These are phyloP conservation scores for Bryoglossum gracile DNA, from an alignment of 495 filamentous ascomycete species.

Conservation along the genomic window DNA sequence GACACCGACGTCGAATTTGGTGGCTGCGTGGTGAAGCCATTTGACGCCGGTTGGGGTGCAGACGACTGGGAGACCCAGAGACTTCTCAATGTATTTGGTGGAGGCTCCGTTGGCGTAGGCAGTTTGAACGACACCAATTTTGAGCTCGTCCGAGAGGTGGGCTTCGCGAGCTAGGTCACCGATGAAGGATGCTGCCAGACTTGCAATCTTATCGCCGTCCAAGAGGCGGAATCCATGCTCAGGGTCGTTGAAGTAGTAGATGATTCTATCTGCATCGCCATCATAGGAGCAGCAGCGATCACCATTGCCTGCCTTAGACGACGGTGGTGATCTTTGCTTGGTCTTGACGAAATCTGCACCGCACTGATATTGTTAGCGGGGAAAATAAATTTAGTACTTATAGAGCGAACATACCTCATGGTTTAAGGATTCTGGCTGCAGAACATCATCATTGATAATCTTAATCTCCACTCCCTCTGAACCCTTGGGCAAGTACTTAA, in stretches of 20 bases:
- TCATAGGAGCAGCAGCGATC: constrained; percentile 88
- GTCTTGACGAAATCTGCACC: constrained; percentile 98
- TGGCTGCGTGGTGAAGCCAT: constrained; percentile 90
- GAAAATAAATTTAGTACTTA: background rate
- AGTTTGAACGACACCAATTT: constrained; percentile 91
- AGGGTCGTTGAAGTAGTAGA: constrained; percentile 89
- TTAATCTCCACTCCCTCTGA: constrained; percentile 66
- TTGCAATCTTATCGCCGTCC: constrained; percentile 95
- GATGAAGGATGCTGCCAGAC: constrained; percentile 88
- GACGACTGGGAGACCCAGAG: constrained; percentile 79
- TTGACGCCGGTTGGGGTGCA: constrained; percentile 97
- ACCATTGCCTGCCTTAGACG: constrained; percentile 63
- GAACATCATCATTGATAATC: constrained; percentile 84
- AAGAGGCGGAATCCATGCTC: constrained; percentile 80
- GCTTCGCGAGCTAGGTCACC: constrained; percentile 76
- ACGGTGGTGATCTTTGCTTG: constrained; percentile 82
- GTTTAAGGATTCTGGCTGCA: constrained; percentile 82
- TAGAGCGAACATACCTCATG: constrained; percentile 65
- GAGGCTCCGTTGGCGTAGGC: constrained; percentile 97
- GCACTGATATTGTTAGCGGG: constrained; percentile 48
- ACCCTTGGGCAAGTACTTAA: constrained; percentile 68
- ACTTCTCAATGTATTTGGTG: constrained; percentile 82
- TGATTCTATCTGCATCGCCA: constrained; percentile 88
- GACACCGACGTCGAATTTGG: constrained; percentile 85
- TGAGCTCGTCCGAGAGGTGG: constrained; percentile 69